phyloP scores from a whole-genome alignment of 257 asterid genomes.

The Thymus quinquecostatus region DNA sequence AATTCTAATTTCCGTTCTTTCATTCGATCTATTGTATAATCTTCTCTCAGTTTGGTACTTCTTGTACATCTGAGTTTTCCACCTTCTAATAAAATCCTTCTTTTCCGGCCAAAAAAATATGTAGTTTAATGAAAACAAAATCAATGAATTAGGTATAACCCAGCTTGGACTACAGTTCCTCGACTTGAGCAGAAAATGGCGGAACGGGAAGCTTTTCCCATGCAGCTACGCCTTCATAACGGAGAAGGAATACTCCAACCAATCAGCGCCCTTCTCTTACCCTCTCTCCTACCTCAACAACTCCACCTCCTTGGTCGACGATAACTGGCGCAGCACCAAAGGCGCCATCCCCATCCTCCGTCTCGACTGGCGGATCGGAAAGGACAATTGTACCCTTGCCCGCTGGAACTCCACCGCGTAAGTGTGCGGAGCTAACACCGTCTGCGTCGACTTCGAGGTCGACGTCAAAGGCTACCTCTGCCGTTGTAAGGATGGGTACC shows the following conservation, averaged over 20 bases:
- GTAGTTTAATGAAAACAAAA: too few species aligned
- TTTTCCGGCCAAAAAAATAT: too few species aligned
- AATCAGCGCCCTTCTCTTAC: neutral
- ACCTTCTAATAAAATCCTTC: too few species aligned
- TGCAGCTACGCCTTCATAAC: constrained; percentile 24
- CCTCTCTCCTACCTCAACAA: neutral
- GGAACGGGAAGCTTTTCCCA: neutral
- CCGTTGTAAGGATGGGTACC: constrained; percentile 10
- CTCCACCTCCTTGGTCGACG: neutral
- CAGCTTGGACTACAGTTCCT: neutral
- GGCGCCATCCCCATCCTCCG: neutral
- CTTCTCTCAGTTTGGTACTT: too few species aligned
- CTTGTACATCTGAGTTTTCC: too few species aligned
- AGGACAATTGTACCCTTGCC: neutral
- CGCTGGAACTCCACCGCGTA: neutral
- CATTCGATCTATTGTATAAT: too few species aligned
- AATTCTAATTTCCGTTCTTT: too few species aligned
- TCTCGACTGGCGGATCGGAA: neutral
- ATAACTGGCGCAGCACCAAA: neutral
- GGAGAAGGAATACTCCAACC: neutral
- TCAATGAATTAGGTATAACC: neutral
- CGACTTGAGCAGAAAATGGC: neutral
- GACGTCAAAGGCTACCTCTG: constrained; percentile 23
- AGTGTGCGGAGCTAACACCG: constrained; percentile 10
- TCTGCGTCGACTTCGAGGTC: neutral